Percentiles rank a stretch among this genome's conserved stretches.
Evolutionary conservation across 352 stramenopile genomes (phyloP).

Genomic region (Elongisporangium prolatum): DNA sequence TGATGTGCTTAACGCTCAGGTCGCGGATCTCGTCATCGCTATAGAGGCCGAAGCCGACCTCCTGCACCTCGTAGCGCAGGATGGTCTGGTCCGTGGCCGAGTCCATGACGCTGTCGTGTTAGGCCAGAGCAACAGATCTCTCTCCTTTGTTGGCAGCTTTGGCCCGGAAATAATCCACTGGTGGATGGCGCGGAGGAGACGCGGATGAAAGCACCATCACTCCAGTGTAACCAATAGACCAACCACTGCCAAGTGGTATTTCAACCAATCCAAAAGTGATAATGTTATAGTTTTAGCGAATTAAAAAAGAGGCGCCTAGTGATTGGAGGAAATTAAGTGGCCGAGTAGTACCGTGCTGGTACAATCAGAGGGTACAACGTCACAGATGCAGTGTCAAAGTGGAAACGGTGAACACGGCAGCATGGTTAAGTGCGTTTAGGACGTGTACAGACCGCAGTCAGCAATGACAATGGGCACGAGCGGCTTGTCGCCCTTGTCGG

Average conservation of each 20-base stretch:
- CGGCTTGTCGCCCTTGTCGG: conserved; percentile 91
- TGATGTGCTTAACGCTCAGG: conserved; percentile 97
- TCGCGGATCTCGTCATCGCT: conserved; percentile 96
- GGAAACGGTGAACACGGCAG: neutral
- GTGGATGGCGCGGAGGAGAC: conserved; percentile 7
- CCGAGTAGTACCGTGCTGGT: conserved; percentile 10
- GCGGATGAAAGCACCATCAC: conserved; percentile 1
- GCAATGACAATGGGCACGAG: conserved; percentile 90
- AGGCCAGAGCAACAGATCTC: neutral
- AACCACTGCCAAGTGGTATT: conserved; percentile 4
- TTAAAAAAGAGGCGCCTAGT: neutral
- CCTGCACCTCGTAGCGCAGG: conserved; percentile 86
- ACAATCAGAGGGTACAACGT: conserved; percentile 9
- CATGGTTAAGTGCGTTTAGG: conserved; percentile 9
- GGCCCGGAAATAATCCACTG: conserved; percentile 24
- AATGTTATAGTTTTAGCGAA: conserved; percentile 3
- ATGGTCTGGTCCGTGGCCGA: conserved; percentile 88
- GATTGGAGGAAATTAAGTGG: conserved; percentile 16
- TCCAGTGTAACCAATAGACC: conserved; percentile 28
- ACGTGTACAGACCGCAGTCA: conserved; percentile 92
- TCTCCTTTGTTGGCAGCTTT: neutral
- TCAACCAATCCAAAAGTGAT: conserved; percentile 22
- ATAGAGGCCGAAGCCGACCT: conserved; percentile 96
- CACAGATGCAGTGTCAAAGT: conserved; percentile 6
- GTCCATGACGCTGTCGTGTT: conserved; percentile 46